Evolutionary conservation across 169 alveolate genomes (phyloP), one percentile per base, ranked within the genome.

Genomic region (Eimeria sp.): DNA sequence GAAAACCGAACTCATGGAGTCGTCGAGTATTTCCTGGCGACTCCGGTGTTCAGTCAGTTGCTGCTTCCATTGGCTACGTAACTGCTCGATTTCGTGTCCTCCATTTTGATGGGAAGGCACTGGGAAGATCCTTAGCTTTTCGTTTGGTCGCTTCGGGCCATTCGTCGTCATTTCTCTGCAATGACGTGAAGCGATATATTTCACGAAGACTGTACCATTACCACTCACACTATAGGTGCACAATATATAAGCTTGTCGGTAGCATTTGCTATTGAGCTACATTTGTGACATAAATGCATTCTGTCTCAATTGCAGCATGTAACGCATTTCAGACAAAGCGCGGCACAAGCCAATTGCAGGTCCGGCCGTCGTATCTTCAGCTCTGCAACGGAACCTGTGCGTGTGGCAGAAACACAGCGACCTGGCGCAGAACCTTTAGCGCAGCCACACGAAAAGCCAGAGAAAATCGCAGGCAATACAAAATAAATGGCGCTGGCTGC

Each of bases 81-180:
- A 30, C 14, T n/a, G 25, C 45, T n/a, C 43, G 49, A 7, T 30
- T 18, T 49, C 22, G 78, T 30, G 49, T 70, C 78, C 49, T 70
- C 25, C 78, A 70, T 30, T 70, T 70, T 70, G 30, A 30, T 30
- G 25, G 7, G 78, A 49, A 70, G 78, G 27, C 78, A 22, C 78
- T 70, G 78, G 78, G 30, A 70, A 30, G 49, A 70, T 49, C 78
- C 27, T 70, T 25, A 70, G 78, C 78, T 70, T 70, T 70, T 30
- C 49, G 25, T 70, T 70, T n/a, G 27, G 78, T 70, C 45, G 49
- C 78, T 30, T 3, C 9, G 45, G 78, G 78, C 78, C 22, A n/a
- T 16, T 30, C 30, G 0, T 30, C 9, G 78, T 70, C 78, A 10
- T 30, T 70, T 70, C 0, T 70, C 78, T 30, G 78, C 78, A 70